Conservation (phyloP, 2,329 filamentous ascomycete genomes). For the Ophiocordyceps polyrhachis-furcata region DNA sequence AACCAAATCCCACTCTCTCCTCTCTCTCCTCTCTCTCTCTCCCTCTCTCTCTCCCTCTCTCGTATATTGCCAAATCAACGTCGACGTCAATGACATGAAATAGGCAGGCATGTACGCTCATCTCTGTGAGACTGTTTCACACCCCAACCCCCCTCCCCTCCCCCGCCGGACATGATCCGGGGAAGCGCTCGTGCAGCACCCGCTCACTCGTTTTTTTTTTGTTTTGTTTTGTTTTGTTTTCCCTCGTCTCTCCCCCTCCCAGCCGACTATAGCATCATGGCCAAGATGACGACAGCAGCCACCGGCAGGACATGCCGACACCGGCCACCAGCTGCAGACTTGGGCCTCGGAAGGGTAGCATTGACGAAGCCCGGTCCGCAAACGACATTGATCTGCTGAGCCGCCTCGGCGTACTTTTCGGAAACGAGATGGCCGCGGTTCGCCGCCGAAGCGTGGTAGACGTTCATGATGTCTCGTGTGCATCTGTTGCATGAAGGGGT, state of each 20-base stretch:
- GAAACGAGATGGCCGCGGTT: slow-evolving; percentile 49
- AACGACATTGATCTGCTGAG: slow-evolving; percentile 50
- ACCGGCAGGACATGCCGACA: too few relatives aligned
- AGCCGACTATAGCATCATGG: too few relatives aligned
- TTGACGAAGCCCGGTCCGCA: slow-evolving; percentile 42
- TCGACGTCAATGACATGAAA: too few relatives aligned
- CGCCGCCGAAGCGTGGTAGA: slow-evolving; percentile 53
- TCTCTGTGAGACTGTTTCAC: too few relatives aligned
- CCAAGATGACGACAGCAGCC: too few relatives aligned
- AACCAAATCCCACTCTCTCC: too few relatives aligned
- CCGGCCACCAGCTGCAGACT: slow-evolving; percentile 5
- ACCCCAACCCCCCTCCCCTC: background rate
- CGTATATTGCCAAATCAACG: too few relatives aligned
- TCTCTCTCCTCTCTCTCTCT: too few relatives aligned
- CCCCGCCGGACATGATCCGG: background rate
- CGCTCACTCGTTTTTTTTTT: background rate
- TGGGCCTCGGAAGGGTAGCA: slow-evolving; percentile 25
- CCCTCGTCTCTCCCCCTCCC: background rate
- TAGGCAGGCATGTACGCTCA: too few relatives aligned
- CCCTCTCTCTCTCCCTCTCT: too few relatives aligned
- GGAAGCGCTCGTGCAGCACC: background rate
- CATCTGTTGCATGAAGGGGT: slow-evolving; percentile 62
- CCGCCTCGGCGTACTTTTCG: slow-evolving; percentile 51
- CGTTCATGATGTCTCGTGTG: slow-evolving; percentile 60
- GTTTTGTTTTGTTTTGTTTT: too few relatives aligned